phyloP scores from a whole-genome alignment of 345 rosid species.

The Euphorbia pulcherrima region DNA sequence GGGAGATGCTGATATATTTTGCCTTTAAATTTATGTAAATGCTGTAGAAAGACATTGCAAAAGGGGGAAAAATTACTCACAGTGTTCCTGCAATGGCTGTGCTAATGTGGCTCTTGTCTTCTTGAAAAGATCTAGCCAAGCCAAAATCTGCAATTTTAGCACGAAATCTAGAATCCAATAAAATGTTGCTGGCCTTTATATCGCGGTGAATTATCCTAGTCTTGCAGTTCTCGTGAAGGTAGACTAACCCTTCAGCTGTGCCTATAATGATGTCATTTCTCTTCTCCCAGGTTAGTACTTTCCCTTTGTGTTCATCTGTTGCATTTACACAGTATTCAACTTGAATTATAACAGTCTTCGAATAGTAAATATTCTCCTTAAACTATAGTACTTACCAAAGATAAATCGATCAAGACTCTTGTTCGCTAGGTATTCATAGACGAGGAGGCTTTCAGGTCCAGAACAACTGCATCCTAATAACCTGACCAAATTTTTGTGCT shows the following conservation, averaged over 20 bases:
- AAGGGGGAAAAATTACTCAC: constrained; percentile 38
- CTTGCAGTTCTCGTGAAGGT: constrained; percentile 69
- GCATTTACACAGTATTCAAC: constrained; percentile 3
- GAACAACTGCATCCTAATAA: constrained; percentile 87
- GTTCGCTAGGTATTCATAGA: constrained; percentile 77
- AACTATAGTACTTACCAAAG: constrained; percentile 48
- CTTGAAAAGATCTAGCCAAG: constrained; percentile 84
- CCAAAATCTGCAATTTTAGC: constrained; percentile 96
- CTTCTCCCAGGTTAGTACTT: constrained; percentile 62
- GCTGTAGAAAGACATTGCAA: too few relatives aligned
- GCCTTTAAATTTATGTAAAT: too few relatives aligned
- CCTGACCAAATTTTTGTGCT: constrained; percentile 90
- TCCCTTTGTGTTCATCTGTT: constrained; percentile 63
- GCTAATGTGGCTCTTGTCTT: constrained; percentile 91
- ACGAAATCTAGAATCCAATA: constrained; percentile 69
- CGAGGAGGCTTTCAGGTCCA: constrained; percentile 92
- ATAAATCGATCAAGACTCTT: constrained; percentile 81
- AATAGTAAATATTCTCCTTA: neutral
- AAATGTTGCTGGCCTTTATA: constrained; percentile 82
- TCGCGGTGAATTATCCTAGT: constrained; percentile 83
- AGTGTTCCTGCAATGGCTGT: constrained; percentile 94
- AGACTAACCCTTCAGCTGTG: constrained; percentile 79
- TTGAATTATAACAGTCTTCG: neutral
- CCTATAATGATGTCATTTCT: constrained; percentile 61
- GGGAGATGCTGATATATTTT: too few relatives aligned